Evolutionary conservation across 345 rosid genomes (phyloP), one percentile per base, ranked within the genome.

Genomic region (Citrus reticulata): DNA sequence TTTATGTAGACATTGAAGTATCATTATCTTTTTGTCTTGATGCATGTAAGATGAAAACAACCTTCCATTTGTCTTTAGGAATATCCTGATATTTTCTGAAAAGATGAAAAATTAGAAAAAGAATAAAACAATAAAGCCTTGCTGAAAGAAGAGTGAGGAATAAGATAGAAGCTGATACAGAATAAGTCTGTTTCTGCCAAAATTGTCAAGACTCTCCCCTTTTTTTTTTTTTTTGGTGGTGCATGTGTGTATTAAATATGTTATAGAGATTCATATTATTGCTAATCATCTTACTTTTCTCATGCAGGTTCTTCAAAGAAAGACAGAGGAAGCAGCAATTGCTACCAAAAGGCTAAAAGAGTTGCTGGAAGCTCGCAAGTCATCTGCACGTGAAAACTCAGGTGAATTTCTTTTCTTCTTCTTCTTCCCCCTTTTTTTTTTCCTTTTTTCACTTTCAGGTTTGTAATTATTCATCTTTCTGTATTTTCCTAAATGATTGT

Each of bases 321-420:
- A 93, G 88, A 93, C 95, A 73, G 97, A 91, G 81, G 97, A 91
- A 78, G 97, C 95, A 77, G 87, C 95, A 83, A 83, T 88, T 85
- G 95, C 94, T 76, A 90, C 92, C 74, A 93, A 89, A 81, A 92
- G 94, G 90, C 85, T 93, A 71, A 93, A 93, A 79, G 94, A 93
- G 86, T 82, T 91, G 82, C 86, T 91, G 69, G 97, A 91, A 89
- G 84, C 89, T 25, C 94, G 90, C 79, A 91, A 93, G 80, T 85
- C 85, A 79, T 83, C 91, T 65, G 35, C 77, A 11, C 89, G 89
- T 78, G 93, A 87, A 62, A 84, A 73, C 72, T 78, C 83, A 58
- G 86, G 89, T 87, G 77, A 77, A 39, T 6, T 49, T 62, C 32
- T 20, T 42, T 73, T 66, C 35, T 2, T 62, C 35, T 62, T 9